Percentiles rank a stretch among this genome's conserved stretches.
These are phyloP conservation scores for Davidsoniella neocaledoniae DNA, from an alignment of 2,329 filamentous ascomycete species.

Conservation along the genomic window DNA sequence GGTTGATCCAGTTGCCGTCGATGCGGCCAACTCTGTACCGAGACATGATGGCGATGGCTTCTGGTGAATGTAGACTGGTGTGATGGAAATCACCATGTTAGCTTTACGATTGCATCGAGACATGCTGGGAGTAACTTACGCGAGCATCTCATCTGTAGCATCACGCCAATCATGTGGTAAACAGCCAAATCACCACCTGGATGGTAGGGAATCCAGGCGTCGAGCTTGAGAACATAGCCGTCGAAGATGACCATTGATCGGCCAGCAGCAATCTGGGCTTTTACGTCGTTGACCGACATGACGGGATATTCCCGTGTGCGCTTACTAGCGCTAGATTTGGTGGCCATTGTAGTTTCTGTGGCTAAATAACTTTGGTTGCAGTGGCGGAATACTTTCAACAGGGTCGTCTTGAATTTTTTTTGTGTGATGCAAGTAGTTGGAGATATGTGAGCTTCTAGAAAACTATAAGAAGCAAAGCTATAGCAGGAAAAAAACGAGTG, in stretches of 20 bases:
- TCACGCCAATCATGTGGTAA: slow-evolving; percentile 82
- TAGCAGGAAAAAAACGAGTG: too few relatives aligned
- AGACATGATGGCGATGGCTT: slow-evolving; percentile 60
- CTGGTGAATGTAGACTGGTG: slow-evolving; percentile 60
- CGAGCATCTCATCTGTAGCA: slow-evolving; percentile 86
- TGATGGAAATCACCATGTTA: slow-evolving; percentile 3
- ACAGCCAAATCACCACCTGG: slow-evolving; percentile 87
- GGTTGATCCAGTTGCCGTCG: slow-evolving; percentile 71
- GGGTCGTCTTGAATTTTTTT: too few relatives aligned
- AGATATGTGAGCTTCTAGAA: too few relatives aligned
- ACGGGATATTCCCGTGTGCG: slow-evolving; percentile 19
- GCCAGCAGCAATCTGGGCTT: slow-evolving; percentile 70
- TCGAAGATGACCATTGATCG: slow-evolving; percentile 67
- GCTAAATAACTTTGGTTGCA: too few relatives aligned
- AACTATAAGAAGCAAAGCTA: too few relatives aligned
- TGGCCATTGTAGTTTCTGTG: neutral
- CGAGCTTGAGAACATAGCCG: slow-evolving; percentile 66
- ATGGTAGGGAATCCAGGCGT: slow-evolving; percentile 77
- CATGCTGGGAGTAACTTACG: slow-evolving; percentile 36
- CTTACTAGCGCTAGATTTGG: slow-evolving; percentile 9
- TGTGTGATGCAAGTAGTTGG: too few relatives aligned
- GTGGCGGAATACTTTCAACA: too few relatives aligned
- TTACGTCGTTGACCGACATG: slow-evolving; percentile 27
- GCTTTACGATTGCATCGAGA: slow-evolving; percentile 9
- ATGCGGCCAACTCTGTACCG: slow-evolving; percentile 71